These are phyloP conservation scores for Aspergillus amoenus DNA, from an alignment of 2,329 filamentous ascomycete species.

Conservation along the genomic window DNA sequence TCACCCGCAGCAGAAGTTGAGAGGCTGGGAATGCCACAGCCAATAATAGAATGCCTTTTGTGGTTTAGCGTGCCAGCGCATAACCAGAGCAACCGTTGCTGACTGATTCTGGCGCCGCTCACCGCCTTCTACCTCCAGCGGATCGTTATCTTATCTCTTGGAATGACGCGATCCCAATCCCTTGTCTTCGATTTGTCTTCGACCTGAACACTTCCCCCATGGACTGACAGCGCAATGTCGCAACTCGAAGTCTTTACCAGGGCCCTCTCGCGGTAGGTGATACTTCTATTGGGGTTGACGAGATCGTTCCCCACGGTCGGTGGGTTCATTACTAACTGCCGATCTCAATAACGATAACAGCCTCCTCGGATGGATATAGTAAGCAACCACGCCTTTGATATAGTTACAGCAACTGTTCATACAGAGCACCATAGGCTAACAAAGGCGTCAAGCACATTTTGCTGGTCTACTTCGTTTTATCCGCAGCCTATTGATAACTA, in stretches of 20 bases:
- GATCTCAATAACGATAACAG: constrained; percentile 32
- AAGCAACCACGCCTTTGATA: constrained; percentile 20
- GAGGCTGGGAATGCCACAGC: constrained; percentile 8
- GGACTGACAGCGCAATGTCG: constrained; percentile 22
- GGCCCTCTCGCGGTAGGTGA: constrained; percentile 44
- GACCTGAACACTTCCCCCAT: constrained; percentile 1
- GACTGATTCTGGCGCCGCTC: constrained; percentile 20
- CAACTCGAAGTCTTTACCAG: constrained; percentile 38
- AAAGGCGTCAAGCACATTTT: constrained; percentile 50
- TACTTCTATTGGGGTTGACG: not conserved
- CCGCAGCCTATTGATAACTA: constrained; percentile 83
- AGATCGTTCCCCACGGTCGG: not conserved
- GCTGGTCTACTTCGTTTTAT: constrained; percentile 90
- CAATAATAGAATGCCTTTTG: constrained; percentile 42
- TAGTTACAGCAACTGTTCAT: not conserved
- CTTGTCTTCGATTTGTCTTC: not conserved
- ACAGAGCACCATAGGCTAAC: not conserved
- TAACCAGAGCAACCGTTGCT: constrained; percentile 40
- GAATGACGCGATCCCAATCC: constrained; percentile 7
- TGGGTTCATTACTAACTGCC: constrained; percentile 30
- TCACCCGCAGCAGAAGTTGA: constrained; percentile 5
- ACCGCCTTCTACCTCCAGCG: too few species aligned
- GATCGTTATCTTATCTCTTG: constrained; percentile 26
- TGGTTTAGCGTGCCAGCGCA: constrained; percentile 41
- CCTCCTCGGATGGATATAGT: constrained; percentile 73